Evolutionary conservation across 331 rosid genomes (phyloP).

Genomic region (Erythrophleum ivorense): DNA sequence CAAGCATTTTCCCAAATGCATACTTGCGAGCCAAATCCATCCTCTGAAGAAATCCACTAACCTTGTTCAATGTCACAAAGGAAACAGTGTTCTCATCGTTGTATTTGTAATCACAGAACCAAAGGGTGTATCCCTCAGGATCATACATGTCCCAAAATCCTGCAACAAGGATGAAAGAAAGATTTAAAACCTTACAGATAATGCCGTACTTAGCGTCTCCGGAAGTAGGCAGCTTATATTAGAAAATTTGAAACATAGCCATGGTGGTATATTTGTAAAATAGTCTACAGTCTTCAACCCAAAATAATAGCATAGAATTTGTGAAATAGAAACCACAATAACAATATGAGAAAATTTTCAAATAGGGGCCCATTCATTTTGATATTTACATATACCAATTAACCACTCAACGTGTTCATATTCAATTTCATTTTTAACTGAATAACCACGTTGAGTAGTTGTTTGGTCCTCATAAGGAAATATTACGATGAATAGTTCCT

Average conservation of each 20-base stretch:
- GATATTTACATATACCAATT: neutral
- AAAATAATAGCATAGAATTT: neutral
- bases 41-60: conserved; percentile 81
- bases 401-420: neutral
- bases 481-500: neutral
- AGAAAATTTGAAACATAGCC: neutral
- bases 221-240: neutral
- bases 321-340: neutral
- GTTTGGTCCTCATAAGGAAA: neutral
- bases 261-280: neutral
- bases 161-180: conserved; percentile 23
- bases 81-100: conserved; percentile 82
- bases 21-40: conserved; percentile 93
- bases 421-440: neutral
- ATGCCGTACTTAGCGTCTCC: neutral
- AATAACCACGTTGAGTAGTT: neutral
- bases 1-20: conserved; percentile 90
- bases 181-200: neutral
- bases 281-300: neutral
- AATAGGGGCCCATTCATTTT: neutral
- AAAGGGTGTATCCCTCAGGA: conserved; percentile 88
- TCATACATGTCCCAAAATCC: conserved; percentile 95
- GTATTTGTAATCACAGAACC: conserved; percentile 94
- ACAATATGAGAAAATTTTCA: neutral
- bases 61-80: conserved; percentile 83